Base-by-base conservation (phyloP, 179 eudicot genomes). In the Heliamphora pulchella region DNA sequence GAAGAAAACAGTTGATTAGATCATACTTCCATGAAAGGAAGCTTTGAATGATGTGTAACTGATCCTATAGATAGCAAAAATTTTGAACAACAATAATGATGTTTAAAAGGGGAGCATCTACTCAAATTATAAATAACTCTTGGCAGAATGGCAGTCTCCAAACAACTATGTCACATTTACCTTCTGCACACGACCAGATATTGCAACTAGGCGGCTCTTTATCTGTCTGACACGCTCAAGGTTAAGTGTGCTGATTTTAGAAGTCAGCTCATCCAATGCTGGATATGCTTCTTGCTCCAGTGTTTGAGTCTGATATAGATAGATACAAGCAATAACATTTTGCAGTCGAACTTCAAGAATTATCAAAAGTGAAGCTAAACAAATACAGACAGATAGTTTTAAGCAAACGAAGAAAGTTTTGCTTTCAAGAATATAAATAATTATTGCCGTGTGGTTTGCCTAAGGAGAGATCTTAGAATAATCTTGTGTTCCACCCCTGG, bases 161-260 rank as follows among this genome's bases (percentile, higher is more conserved):
- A 61, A 71, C 39, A 31, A 50, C 66, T 54, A 51, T 69, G n/a
- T 71, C 68, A 46, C 55, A 70, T 68, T 78, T 74, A 90, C 93
- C 93, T 90, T 90, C 51, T 88, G 93, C 15, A 90, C 93, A 44
- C 93, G 93, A 66, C 90, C 93, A 59, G 90, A 86, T 65, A 88
- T 81, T 57, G 90, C 87, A 54, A 90, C 91, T 75, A 90, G 79
- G 47, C 90, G 89, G 50, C 90, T 88, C 82, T 90, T 90, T 62
- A 90, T 90, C 79, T 90, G 93, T 63, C 93, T 83, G 18, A 88
- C 91, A 66, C 88, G 93, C 62, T 90, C 93, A 44, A 90, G 86
- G 67, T 88, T 90, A 54, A 88, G 91, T 55, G 91, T 87, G 80
- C 93, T 88, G 75, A 90, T 87, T 41, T 88, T 83, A 67, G 91